Evolutionary conservation across 257 asterid genomes (phyloP).

Genomic region (Fraxinus pennsylvanica): DNA sequence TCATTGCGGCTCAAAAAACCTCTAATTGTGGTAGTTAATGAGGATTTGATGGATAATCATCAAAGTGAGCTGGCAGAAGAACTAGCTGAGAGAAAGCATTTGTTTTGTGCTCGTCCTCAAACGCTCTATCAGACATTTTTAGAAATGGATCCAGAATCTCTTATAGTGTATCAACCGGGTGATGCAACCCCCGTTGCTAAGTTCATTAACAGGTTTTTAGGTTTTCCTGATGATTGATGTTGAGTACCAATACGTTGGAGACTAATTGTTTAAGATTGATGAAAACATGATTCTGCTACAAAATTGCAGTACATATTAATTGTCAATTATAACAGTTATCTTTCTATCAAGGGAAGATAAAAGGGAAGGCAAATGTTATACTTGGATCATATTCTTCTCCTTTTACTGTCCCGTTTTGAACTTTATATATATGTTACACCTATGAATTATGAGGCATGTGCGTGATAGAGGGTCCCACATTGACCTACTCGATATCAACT

Average conservation of each 20-base stretch:
- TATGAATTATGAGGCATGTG: too few species aligned
- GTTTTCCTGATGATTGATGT: constrained; percentile 56
- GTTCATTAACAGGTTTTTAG: constrained; percentile 60
- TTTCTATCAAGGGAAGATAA: too few species aligned
- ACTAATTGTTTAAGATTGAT: constrained; percentile 9
- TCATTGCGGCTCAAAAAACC: constrained; percentile 65
- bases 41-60: constrained; percentile 97
- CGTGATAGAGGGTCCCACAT: too few species aligned
- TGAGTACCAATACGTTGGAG: neutral
- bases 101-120: constrained; percentile 82
- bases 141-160: constrained; percentile 55
- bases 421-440: too few species aligned
- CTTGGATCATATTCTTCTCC: neutral
- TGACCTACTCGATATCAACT: too few species aligned
- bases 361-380: too few species aligned
- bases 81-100: constrained; percentile 67
- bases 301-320: neutral
- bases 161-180: constrained; percentile 70
- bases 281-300: neutral
- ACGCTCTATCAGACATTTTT: constrained; percentile 56
- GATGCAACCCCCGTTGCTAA: constrained; percentile 84
- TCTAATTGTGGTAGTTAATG: constrained; percentile 82
- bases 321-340: too few species aligned
- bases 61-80: constrained; percentile 58
- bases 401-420: neutral